A percentile compares a stretch with the other conserved stretches of the same genome.
phyloP scores from a whole-genome alignment of 257 asterid species.

The Avicennia marina region DNA sequence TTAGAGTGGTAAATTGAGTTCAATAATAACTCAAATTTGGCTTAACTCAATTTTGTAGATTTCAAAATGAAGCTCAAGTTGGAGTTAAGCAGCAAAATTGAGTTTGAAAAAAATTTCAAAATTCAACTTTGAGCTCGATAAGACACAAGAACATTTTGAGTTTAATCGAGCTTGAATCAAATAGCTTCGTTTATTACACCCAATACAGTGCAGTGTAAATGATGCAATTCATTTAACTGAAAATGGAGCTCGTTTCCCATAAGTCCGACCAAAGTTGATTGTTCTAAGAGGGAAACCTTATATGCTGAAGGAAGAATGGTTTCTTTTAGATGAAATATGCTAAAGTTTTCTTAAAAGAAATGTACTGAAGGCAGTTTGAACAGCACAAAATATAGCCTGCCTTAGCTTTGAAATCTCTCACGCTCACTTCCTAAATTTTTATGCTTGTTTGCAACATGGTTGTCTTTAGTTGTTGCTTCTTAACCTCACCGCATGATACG shows the following conservation, averaged over 20 bases:
- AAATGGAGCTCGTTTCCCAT: conserved; percentile 1
- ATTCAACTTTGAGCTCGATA: no score
- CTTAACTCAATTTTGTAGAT: no score
- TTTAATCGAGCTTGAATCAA: no score
- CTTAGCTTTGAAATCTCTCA: not conserved
- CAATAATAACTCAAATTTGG: no score
- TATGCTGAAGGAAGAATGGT: not conserved
- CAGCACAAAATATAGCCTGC: not conserved
- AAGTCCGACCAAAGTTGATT: not conserved
- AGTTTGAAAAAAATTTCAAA: no score
- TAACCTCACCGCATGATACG: not conserved
- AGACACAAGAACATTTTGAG: no score
- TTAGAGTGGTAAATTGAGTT: no score
- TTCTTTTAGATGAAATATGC: not conserved
- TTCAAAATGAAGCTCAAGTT: no score
- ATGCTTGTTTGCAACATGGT: not conserved
- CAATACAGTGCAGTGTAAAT: no score
- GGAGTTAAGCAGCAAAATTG: no score
- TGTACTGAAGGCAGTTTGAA: not conserved
- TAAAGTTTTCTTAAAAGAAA: not conserved
- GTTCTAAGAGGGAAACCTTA: not conserved
- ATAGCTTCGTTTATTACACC: no score
- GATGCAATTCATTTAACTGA: not conserved
- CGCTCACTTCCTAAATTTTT: no score
- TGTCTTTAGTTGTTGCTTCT: conserved; percentile 1